phyloP scores from a whole-genome alignment of 116 monocot genomes.

The Iris pallida region DNA sequence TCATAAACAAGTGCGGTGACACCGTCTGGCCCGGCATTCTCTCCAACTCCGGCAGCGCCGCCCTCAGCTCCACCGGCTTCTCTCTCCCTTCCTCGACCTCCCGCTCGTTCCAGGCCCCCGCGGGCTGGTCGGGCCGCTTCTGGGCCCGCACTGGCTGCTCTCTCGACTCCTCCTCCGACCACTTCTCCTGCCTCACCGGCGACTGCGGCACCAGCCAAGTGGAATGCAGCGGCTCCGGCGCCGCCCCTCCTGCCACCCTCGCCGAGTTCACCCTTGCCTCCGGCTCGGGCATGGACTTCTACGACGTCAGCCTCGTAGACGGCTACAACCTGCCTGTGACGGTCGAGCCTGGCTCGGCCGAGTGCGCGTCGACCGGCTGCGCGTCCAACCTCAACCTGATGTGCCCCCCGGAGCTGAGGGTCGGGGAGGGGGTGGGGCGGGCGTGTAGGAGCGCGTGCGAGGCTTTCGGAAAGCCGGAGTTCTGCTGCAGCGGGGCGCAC shows the following conservation, averaged over 20 bases:
- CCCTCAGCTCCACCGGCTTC: conserved; percentile 31
- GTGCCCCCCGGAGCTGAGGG: conserved; percentile 17
- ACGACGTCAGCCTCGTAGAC: conserved; percentile 90
- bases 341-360: conserved; percentile 1
- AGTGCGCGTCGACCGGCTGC: conserved; percentile 47
- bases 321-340: conserved; percentile 62
- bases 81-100: conserved; percentile 19
- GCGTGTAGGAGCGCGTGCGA: conserved; percentile 36
- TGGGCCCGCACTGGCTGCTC: conserved; percentile 26
- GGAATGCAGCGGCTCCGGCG: conserved; percentile 43
- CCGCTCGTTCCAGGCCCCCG: conserved; percentile 21
- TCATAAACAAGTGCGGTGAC: conserved; percentile 17
- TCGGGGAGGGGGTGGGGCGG: neutral
- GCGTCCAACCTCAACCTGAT: conserved; percentile 28
- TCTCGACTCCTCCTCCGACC: conserved; percentile 14
- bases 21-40: conserved; percentile 28
- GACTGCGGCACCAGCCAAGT: conserved; percentile 44
- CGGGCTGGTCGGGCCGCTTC: conserved; percentile 32
- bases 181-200: conserved; percentile 20
- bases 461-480: conserved; percentile 30
- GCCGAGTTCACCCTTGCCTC: conserved; percentile 54
- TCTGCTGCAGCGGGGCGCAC: conserved; percentile 29
- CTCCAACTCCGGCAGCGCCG: conserved; percentile 20
- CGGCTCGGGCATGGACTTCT: conserved; percentile 57
- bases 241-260: conserved; percentile 51